Evolutionary conservation across 2,329 filamentous ascomycete species (phyloP).

Genomic region (Talaromyces sp.): DNA sequence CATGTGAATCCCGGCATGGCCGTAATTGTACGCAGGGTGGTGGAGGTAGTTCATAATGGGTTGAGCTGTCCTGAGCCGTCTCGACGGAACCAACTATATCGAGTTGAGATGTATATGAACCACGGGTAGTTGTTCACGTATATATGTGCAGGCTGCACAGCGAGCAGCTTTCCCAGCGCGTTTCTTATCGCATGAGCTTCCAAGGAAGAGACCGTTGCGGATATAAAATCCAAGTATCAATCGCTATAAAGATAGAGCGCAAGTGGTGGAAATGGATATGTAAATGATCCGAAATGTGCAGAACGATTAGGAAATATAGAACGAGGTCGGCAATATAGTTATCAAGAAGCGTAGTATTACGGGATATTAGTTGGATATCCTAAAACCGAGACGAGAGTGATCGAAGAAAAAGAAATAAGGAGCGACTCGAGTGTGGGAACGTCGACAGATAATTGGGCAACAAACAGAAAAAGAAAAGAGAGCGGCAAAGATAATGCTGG

Average conservation of each 20-base stretch:
- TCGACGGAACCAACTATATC: background rate
- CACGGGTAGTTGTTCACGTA: background rate
- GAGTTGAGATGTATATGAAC: background rate
- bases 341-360: background rate
- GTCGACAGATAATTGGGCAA: constrained; percentile 8
- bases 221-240: background rate
- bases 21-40: constrained; percentile 36
- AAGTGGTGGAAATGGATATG: background rate
- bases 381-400: background rate
- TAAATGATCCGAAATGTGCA: background rate
- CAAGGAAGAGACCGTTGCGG: background rate
- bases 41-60: constrained; percentile 35
- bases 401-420: constrained; percentile 14
- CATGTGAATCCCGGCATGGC: constrained; percentile 35
- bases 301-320: background rate
- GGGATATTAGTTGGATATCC: background rate
- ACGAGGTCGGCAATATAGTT: constrained; percentile 1
- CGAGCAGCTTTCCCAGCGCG: constrained; percentile 19
- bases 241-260: constrained; percentile 2
- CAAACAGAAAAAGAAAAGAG: constrained; percentile 3
- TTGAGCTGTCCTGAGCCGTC: background rate
- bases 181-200: constrained; percentile 18
- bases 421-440: constrained; percentile 9
- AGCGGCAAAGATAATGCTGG: constrained; percentile 16
- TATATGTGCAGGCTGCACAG: constrained; percentile 19